Evolutionary conservation across 345 rosid genomes (phyloP).

Genomic region (Euphorbia peplus): DNA sequence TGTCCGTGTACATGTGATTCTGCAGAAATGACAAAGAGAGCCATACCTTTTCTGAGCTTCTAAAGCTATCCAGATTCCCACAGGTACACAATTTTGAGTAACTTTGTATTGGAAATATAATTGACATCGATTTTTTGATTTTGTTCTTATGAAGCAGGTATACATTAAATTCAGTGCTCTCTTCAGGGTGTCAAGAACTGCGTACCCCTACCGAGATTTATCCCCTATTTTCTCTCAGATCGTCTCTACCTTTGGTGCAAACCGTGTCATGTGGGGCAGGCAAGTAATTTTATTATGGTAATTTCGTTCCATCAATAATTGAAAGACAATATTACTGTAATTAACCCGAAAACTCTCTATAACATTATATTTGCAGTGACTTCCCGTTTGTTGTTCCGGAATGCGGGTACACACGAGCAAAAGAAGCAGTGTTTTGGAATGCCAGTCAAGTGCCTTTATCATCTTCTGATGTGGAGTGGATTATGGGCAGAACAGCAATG

Average conservation of each 20-base stretch:
- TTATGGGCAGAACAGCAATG: conserved; percentile 65
- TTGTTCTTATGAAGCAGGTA: conserved; percentile 42
- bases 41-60: conserved; percentile 53
- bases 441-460: conserved; percentile 53
- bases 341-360: no score
- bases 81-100: conserved; percentile 43
- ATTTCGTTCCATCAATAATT: no score
- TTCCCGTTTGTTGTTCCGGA: conserved; percentile 84
- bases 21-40: conserved; percentile 71
- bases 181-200: conserved; percentile 69
- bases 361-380: conserved; percentile 48
- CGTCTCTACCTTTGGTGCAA: conserved; percentile 63
- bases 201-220: conserved; percentile 67
- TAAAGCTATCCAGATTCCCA: conserved; percentile 71
- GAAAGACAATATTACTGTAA: no score
- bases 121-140: no score
- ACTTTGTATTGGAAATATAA: no score
- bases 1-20: conserved; percentile 10
- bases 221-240: conserved; percentile 51
- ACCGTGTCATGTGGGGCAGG: conserved; percentile 96
- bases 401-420: conserved; percentile 75
- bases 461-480: conserved; percentile 62
- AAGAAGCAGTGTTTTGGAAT: conserved; percentile 53
- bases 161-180: conserved; percentile 83
- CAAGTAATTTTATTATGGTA: conserved; percentile 7